Conservation (phyloP, 2,329 filamentous ascomycete genomes). For the Lasiodiplodia sp. region DNA sequence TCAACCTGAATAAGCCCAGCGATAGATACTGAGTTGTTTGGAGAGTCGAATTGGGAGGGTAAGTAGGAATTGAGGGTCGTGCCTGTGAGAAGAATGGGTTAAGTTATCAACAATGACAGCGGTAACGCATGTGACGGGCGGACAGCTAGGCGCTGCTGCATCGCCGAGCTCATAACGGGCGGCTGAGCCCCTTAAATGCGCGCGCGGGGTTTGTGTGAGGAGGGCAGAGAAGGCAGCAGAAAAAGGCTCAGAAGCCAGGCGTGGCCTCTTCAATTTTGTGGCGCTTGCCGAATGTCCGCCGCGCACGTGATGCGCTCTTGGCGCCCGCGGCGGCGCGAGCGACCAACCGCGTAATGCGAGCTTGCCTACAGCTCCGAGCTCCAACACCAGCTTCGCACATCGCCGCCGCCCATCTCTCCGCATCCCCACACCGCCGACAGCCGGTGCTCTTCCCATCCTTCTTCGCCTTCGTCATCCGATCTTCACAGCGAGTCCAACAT, state of each 20-base stretch:
- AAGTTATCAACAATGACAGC: conserved; percentile 4
- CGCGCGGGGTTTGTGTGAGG: conserved; percentile 14
- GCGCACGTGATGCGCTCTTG: conserved; percentile 24
- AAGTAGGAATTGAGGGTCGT: background rate
- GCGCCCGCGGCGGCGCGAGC: conserved; percentile 22
- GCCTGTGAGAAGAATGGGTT: conserved; percentile 4
- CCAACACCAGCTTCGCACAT: conserved; percentile 33
- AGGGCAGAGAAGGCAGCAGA: conserved; percentile 4
- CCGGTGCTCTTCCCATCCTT: conserved; percentile 16
- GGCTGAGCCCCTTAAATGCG: conserved; percentile 12
- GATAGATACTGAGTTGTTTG: background rate
- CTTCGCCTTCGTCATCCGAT: conserved; percentile 21
- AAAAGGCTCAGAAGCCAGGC: conserved; percentile 13
- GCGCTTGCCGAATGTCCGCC: conserved; percentile 23
- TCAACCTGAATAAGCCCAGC: background rate
- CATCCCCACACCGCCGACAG: conserved; percentile 25
- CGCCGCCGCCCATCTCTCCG: conserved; percentile 23
- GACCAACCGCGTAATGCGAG: conserved; percentile 33
- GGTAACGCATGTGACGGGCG: conserved; percentile 4
- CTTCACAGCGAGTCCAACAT: conserved; percentile 60
- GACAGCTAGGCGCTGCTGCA: conserved; percentile 18
- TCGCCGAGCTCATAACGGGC: conserved; percentile 23
- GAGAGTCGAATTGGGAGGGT: background rate
- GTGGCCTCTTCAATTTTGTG: conserved; percentile 29
- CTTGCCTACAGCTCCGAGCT: conserved; percentile 44